Evolutionary conservation across 345 rosid genomes (phyloP), one percentile per base, ranked within the genome.

Genomic region (Alliaria petiolata): DNA sequence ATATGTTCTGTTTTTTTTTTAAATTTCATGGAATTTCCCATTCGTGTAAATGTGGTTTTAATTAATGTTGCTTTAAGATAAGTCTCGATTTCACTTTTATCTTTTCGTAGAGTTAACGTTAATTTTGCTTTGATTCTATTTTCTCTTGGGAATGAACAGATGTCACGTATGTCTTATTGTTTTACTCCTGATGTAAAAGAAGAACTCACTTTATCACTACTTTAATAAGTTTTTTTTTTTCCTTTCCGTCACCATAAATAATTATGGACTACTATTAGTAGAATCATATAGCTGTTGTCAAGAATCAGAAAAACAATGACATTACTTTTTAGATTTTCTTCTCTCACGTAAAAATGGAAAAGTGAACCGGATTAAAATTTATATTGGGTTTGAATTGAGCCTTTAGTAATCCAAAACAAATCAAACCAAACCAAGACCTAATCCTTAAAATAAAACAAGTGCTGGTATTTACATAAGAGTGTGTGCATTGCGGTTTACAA

Each of bases 41-140:
- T 59, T 66, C 62, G 62, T 22, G 69, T 60, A 60, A 68, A 68
- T 54, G 69, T 67, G 69, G 28, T 34, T 69, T 38, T 10, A 66
- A 22, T 47, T 17, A 62, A 38, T 62, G 75, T 75, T 75, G 60
- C 79, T 68, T 75, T 36, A 75, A 45, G 74, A 62, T 61, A 16
- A 62, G 9, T 36, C 79, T 54, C 45, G 13, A n/a, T 56, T 62
- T 22, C 40, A 59, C 75, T 36, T 75, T 75, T 26, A 25, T 26
- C 74, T 61, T 75, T 53, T 52, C 79, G 40, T 76, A 36, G 70
- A 62, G 75, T 69, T 68, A 44, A 69, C 65, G 70, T 76, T 76
- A 61, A 11, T 66, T 52, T 33, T 42, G 26, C 13, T 43, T 22
- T 30, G 63, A 33, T 43, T 60, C 16, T 43, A 52, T 59, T 15